Percentiles rank a stretch among this genome's conserved stretches.
Conservation (phyloP, 2,329 filamentous ascomycete species). For the Coniochaeta sp. region DNA sequence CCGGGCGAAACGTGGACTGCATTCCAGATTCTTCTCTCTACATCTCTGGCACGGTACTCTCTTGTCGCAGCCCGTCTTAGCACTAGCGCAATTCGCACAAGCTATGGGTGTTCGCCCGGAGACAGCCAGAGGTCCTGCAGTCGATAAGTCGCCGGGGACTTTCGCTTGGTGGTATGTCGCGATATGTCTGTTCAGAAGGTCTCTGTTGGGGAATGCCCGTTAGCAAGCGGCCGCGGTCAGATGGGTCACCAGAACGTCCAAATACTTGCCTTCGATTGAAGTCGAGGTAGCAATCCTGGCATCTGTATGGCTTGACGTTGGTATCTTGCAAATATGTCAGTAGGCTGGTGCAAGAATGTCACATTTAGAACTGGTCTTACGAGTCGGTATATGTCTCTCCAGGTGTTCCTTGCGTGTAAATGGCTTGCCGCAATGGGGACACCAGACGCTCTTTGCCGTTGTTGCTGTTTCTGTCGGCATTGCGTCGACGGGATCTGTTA, state of each 20-base stretch:
- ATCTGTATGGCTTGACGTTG: slow-evolving; percentile 46
- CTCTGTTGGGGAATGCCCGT: slow-evolving; percentile 24
- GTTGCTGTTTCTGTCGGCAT: not conserved
- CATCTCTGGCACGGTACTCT: slow-evolving; percentile 40
- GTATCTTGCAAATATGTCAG: slow-evolving; percentile 32
- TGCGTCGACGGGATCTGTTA: slow-evolving; percentile 2
- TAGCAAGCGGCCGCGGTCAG: not conserved
- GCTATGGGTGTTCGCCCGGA: slow-evolving; percentile 38
- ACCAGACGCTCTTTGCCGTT: slow-evolving; percentile 26
- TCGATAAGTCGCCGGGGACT: slow-evolving; percentile 31
- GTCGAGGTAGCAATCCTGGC: slow-evolving; percentile 38
- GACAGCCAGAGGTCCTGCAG: slow-evolving; percentile 33
- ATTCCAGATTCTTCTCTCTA: slow-evolving; percentile 38
- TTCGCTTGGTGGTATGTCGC: slow-evolving; percentile 43
- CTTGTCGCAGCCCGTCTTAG: slow-evolving; percentile 45
- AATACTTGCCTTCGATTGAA: slow-evolving; percentile 39
- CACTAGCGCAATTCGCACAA: slow-evolving; percentile 40
- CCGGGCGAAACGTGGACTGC: slow-evolving; percentile 41
- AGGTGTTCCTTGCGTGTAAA: slow-evolving; percentile 50
- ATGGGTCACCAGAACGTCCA: not conserved
- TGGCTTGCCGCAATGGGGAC: slow-evolving; percentile 45
- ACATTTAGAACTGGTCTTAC: slow-evolving; percentile 25
- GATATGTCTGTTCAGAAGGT: slow-evolving; percentile 43
- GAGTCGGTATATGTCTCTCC: slow-evolving; percentile 46
- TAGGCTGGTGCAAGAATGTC: not conserved